Conservation (phyloP, 371 early-diverging fungal species). For the Syncephalastrum racemosum region DNA sequence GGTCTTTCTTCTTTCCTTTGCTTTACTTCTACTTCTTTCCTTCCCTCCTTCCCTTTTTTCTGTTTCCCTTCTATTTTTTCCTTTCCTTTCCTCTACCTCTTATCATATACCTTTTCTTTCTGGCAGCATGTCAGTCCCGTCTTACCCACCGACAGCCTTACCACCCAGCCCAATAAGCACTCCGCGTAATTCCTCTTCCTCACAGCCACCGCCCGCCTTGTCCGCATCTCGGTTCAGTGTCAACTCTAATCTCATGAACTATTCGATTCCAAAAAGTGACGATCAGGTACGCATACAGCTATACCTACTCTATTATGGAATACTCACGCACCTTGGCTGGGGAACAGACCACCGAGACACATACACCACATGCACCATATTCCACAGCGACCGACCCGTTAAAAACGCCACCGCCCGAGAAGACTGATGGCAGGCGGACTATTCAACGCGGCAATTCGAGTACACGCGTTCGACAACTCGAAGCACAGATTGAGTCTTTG, state of each 20-base stretch:
- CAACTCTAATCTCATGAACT: slow-evolving; percentile 54
- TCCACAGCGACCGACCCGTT: background rate
- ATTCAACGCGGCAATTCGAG: slow-evolving; percentile 44
- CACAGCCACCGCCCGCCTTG: background rate
- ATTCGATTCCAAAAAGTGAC: slow-evolving; percentile 46
- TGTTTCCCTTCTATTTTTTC: background rate
- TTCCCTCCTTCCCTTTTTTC: background rate
- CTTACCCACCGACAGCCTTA: background rate
- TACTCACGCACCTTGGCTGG: background rate
- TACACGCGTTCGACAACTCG: slow-evolving; percentile 42
- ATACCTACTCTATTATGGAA: background rate
- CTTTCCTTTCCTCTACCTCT: background rate
- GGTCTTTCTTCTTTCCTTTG: background rate
- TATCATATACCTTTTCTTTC: background rate
- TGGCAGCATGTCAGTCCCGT: too few relatives aligned
- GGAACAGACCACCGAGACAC: background rate
- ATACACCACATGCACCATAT: background rate
- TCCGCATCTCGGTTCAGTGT: slow-evolving; percentile 39
- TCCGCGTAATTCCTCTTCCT: slow-evolving; percentile 18
- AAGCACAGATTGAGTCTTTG: slow-evolving; percentile 45
- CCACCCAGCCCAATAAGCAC: slow-evolving; percentile 17
- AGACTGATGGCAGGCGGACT: slow-evolving; percentile 17
- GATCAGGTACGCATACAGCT: background rate
- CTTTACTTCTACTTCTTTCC: background rate
- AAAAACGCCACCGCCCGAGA: background rate